phyloP scores from a whole-genome alignment of 1,284 basidiomycete genomes.

The Entoloma clypeatum region DNA sequence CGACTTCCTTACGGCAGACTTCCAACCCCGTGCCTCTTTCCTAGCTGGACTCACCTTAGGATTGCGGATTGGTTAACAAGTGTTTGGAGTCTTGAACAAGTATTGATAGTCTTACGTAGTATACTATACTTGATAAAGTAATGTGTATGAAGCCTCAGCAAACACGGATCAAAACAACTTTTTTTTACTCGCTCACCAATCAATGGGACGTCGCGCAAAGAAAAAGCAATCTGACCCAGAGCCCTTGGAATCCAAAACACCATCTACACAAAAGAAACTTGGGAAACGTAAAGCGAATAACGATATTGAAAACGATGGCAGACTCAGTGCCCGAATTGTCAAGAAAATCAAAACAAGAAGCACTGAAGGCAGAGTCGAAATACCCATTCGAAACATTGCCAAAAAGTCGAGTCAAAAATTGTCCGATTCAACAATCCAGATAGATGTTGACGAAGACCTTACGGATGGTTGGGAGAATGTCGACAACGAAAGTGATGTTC shows the following conservation, averaged over 20 bases:
- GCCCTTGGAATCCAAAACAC: constrained; percentile 47
- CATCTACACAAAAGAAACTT: constrained; percentile 49
- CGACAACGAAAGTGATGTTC: constrained; percentile 43
- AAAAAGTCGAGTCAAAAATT: constrained; percentile 9
- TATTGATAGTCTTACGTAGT: no score
- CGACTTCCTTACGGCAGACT: constrained; percentile 89
- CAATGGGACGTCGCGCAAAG: constrained; percentile 91
- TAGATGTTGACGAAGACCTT: constrained; percentile 30
- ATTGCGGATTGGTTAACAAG: constrained; percentile 52
- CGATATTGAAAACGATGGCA: constrained; percentile 42
- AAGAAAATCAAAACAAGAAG: constrained; percentile 43
- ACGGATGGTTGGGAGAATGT: constrained; percentile 66
- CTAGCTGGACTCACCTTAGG: constrained; percentile 69
- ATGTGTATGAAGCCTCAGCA: neutral
- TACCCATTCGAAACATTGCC: constrained; percentile 7
- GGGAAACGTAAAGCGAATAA: constrained; percentile 70
- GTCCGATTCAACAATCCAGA: constrained; percentile 21
- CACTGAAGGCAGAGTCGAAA: constrained; percentile 15
- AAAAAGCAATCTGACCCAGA: constrained; percentile 83
- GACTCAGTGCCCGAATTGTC: constrained; percentile 34
- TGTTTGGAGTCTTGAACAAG: neutral
- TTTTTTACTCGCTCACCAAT: constrained; percentile 12
- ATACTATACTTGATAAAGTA: neutral
- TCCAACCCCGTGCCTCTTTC: constrained; percentile 81
- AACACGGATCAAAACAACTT: neutral